A percentile compares a stretch with the other conserved stretches of the same genome.
Conservation (phyloP, 441 rosid genomes). For the Theobroma grandiflorum region DNA sequence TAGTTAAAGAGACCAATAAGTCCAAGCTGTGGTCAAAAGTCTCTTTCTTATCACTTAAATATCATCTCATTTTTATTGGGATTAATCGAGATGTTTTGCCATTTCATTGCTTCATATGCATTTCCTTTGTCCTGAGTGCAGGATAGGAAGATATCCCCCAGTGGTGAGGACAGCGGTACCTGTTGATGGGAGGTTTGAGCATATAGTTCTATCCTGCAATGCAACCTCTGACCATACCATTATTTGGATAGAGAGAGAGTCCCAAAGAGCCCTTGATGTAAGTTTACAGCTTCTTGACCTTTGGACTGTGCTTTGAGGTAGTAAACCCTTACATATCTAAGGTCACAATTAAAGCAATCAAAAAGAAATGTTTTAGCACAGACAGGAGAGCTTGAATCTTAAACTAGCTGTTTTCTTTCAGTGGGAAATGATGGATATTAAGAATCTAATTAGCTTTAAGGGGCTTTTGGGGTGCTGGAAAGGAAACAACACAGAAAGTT, state of each 20-base stretch:
- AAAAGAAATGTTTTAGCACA: background rate
- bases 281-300: constrained; percentile 35
- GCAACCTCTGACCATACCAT: constrained; percentile 88
- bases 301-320: background rate
- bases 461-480: background rate
- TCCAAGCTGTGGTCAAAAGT: background rate
- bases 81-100: background rate
- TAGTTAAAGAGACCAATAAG: background rate
- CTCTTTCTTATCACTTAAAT: constrained; percentile 9
- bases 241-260: constrained; percentile 88
- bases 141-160: constrained; percentile 86
- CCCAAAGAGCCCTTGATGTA: constrained; percentile 79
- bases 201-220: constrained; percentile 85
- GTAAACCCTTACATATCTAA: background rate
- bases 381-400: constrained; percentile 2
- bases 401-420: background rate
- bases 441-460: background rate
- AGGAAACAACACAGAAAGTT: background rate
- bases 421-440: background rate
- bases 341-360: background rate
- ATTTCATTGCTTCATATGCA: constrained; percentile 3
- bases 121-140: constrained; percentile 37
- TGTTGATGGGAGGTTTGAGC: constrained; percentile 95
- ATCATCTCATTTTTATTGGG: background rate
- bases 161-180: constrained; percentile 95